These are phyloP conservation scores for Hypoxylon sp. DNA, from an alignment of 2,329 filamentous ascomycete genomes.

Conservation along the genomic window DNA sequence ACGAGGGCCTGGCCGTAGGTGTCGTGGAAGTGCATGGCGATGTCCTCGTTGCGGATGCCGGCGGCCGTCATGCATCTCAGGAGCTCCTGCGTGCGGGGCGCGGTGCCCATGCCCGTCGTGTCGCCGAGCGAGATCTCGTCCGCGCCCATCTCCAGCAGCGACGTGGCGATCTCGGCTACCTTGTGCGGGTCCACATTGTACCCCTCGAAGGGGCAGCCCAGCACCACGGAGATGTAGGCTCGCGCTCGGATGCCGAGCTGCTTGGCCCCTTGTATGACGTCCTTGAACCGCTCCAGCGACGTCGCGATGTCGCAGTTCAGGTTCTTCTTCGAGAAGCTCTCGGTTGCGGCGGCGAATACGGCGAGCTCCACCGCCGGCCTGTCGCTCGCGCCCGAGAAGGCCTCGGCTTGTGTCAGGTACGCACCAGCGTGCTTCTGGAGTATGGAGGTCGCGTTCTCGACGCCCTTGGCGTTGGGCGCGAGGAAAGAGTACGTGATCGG, in stretches of 20 bases:
- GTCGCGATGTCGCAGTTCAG: slow-evolving; percentile 84
- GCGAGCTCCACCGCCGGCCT: slow-evolving; percentile 75
- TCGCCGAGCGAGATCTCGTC: slow-evolving; percentile 93
- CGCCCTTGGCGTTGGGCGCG: slow-evolving; percentile 79
- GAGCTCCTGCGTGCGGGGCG: slow-evolving; percentile 56
- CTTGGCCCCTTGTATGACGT: slow-evolving; percentile 77
- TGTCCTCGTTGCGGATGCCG: slow-evolving; percentile 64
- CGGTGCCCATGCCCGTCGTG: slow-evolving; percentile 89
- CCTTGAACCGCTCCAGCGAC: slow-evolving; percentile 76
- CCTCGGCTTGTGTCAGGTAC: slow-evolving; percentile 65
- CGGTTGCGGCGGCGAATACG: slow-evolving; percentile 85
- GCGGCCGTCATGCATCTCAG: slow-evolving; percentile 63
- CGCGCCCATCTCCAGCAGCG: slow-evolving; percentile 84
- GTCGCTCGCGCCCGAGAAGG: slow-evolving; percentile 53
- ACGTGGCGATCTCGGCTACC: slow-evolving; percentile 75
- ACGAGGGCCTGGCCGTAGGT: slow-evolving; percentile 77
- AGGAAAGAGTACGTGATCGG: slow-evolving; percentile 84
- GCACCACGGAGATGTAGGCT: slow-evolving; percentile 83
- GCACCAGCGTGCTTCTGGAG: slow-evolving; percentile 64
- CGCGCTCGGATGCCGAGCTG: slow-evolving; percentile 74
- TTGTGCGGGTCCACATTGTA: slow-evolving; percentile 72
- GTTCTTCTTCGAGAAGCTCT: slow-evolving; percentile 83
- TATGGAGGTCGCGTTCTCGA: slow-evolving; percentile 71
- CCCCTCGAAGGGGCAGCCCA: slow-evolving; percentile 83
- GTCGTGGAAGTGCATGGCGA: slow-evolving; percentile 79